Percentiles rank a stretch among this genome's conserved stretches.
These are phyloP conservation scores for Sergeia podlipaevii DNA, from an alignment of 208 protist species.

Conservation along the genomic window DNA sequence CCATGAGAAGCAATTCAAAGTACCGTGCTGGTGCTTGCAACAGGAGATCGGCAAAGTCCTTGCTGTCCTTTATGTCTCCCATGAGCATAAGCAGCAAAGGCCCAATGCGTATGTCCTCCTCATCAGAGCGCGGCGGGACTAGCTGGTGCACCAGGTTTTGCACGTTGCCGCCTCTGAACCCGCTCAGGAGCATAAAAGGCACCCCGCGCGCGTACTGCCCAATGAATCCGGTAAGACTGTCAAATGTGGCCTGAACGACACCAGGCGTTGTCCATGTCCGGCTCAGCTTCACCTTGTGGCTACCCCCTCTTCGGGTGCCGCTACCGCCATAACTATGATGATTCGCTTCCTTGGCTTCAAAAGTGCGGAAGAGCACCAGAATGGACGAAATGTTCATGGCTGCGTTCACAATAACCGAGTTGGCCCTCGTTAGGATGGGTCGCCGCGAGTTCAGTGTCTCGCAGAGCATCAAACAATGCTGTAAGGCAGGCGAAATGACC, in stretches of 20 bases:
- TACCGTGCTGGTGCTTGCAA: conserved; percentile 46
- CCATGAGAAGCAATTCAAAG: conserved; percentile 69
- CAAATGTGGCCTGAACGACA: conserved; percentile 38
- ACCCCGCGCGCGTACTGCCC: conserved; percentile 44
- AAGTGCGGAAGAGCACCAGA: conserved; percentile 70
- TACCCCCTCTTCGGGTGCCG: too few species aligned
- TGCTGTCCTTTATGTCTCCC: conserved; percentile 54
- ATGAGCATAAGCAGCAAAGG: conserved; percentile 48
- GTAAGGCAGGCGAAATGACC: conserved; percentile 68
- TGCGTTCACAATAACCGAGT: conserved; percentile 76
- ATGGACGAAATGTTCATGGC: conserved; percentile 56
- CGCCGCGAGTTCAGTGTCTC: conserved; percentile 48
- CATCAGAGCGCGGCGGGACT: conserved; percentile 5
- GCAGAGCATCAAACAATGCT: conserved; percentile 84
- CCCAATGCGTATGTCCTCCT: conserved; percentile 38
- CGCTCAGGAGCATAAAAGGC: conserved; percentile 23
- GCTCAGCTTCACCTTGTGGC: conserved; percentile 1
- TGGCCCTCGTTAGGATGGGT: conserved; percentile 63
- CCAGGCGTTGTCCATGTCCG: conserved; percentile 30
- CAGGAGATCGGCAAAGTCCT: conserved; percentile 65
- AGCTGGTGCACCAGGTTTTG: conserved; percentile 30
- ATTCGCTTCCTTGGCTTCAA: conserved; percentile 10
- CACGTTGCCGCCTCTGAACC: conserved; percentile 15
- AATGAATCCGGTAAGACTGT: conserved; percentile 36
- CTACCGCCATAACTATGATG: conserved; percentile 1